Conservation (phyloP, 139 green algal species). For the Tetradesmus lagerheimii region DNA sequence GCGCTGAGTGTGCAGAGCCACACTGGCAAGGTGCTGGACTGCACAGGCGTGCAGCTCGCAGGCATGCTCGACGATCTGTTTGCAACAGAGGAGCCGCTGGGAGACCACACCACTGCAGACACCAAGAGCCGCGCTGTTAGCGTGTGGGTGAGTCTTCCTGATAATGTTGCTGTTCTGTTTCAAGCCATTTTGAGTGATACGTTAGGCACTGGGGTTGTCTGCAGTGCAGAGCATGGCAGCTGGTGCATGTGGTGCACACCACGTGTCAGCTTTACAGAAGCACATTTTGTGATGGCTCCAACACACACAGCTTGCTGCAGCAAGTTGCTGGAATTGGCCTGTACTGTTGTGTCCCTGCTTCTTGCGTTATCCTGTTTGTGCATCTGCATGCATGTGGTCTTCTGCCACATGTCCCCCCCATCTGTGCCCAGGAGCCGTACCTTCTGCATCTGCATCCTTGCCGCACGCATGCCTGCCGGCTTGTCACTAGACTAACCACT, state of each 20-base stretch:
- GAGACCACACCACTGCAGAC: constrained; percentile 30
- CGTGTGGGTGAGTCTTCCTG: constrained; percentile 41
- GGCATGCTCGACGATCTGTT: constrained; percentile 83
- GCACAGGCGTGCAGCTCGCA: constrained; percentile 75
- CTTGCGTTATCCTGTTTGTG: too few species aligned
- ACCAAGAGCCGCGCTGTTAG: constrained; percentile 25
- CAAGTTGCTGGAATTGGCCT: too few species aligned
- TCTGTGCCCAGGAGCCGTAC: too few species aligned
- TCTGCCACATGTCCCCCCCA: too few species aligned
- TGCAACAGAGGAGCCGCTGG: constrained; percentile 63
- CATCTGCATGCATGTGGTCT: neutral
- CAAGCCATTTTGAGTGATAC: too few species aligned
- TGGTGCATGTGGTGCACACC: neutral
- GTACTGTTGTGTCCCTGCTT: too few species aligned
- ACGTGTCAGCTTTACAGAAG: too few species aligned
- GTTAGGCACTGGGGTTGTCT: too few species aligned
- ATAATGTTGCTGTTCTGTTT: constrained; percentile 62
- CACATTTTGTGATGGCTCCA: too few species aligned
- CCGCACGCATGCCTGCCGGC: neutral
- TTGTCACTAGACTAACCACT: too few species aligned
- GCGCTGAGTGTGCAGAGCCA: constrained; percentile 32
- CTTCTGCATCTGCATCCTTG: neutral
- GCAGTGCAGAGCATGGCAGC: too few species aligned
- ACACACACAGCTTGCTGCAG: too few species aligned
- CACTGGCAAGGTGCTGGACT: constrained; percentile 60